A percentile compares a stretch with the other conserved stretches of the same genome.
phyloP scores from a whole-genome alignment of 1,139 yeast genomes.

The Kluyveromyces sp. region DNA sequence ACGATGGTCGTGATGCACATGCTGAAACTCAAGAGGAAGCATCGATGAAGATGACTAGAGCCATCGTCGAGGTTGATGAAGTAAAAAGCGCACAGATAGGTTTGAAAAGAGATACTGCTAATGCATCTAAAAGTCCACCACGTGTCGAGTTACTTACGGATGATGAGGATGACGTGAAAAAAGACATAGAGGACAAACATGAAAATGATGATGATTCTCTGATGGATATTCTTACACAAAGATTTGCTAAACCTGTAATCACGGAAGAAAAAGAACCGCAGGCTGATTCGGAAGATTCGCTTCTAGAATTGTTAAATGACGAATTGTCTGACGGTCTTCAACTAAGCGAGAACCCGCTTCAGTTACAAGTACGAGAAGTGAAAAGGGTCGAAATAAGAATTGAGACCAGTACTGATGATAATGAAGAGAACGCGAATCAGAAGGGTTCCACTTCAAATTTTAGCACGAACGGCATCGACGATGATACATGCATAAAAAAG shows the following conservation, averaged over 20 bases:
- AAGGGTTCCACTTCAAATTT: neutral
- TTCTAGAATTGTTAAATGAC: slow-evolving; percentile 1
- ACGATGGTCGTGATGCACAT: slow-evolving; percentile 8
- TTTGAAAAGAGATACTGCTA: neutral
- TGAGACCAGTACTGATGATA: slow-evolving; percentile 8
- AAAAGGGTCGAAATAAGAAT: neutral
- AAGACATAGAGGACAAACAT: neutral
- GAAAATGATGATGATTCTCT: slow-evolving; percentile 24
- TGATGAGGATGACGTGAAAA: neutral
- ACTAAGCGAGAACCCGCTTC: neutral
- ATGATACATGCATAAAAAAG: slow-evolving; percentile 8
- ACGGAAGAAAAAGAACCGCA: neutral
- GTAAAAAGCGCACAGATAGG: too few species aligned
- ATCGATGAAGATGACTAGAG: neutral
- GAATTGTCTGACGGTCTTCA: neutral
- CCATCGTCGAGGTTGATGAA: too few species aligned
- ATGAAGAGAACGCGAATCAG: slow-evolving; percentile 31
- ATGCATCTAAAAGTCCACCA: neutral
- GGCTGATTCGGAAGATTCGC: slow-evolving; percentile 3
- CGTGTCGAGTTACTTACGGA: neutral
- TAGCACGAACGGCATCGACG: neutral
- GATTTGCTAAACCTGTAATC: slow-evolving; percentile 10
- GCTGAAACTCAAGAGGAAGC: neutral
- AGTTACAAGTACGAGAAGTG: neutral
- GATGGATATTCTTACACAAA: slow-evolving; percentile 23